These are phyloP conservation scores for Colletotrichum caudatum DNA, from an alignment of 2,329 filamentous ascomycete genomes.

Conservation along the genomic window DNA sequence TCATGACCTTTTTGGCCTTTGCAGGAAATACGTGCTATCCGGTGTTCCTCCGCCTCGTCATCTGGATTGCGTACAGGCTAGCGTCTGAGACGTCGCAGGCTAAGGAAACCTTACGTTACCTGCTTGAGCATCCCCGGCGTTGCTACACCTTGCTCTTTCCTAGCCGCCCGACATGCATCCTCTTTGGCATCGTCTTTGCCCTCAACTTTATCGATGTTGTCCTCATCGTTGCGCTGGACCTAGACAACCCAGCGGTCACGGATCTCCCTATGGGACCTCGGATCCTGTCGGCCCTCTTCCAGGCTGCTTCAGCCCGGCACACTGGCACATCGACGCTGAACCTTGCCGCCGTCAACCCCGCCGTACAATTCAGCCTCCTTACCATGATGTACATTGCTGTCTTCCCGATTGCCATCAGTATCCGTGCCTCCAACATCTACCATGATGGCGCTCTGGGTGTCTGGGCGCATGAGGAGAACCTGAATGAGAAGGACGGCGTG, in stretches of 20 bases:
- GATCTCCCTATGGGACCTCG: conserved; percentile 58
- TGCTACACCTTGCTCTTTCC: conserved; percentile 75
- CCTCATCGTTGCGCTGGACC: conserved; percentile 64
- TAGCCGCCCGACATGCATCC: conserved; percentile 68
- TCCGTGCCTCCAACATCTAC: conserved; percentile 71
- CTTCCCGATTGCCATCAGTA: conserved; percentile 71
- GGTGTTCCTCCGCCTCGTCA: conserved; percentile 66
- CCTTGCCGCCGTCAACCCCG: conserved; percentile 63
- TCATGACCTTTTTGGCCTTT: conserved; percentile 62
- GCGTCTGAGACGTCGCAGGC: too few relatives aligned
- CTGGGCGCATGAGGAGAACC: conserved; percentile 55
- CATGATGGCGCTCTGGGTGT: conserved; percentile 72
- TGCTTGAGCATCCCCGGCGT: conserved; percentile 72
- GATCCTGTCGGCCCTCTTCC: conserved; percentile 69
- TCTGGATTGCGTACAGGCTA: too few relatives aligned
- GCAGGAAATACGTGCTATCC: conserved; percentile 70
- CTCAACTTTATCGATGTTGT: conserved; percentile 68
- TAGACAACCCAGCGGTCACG: conserved; percentile 64
- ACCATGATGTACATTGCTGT: conserved; percentile 76
- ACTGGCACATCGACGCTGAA: conserved; percentile 63
- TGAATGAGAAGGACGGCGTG: conserved; percentile 47
- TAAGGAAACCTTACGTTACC: too few relatives aligned
- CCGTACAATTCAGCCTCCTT: conserved; percentile 68
- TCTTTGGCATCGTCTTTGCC: conserved; percentile 61
- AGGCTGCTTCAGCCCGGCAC: conserved; percentile 63